phyloP scores from a whole-genome alignment of 305 asterid species.

The Nicotiana rustica region DNA sequence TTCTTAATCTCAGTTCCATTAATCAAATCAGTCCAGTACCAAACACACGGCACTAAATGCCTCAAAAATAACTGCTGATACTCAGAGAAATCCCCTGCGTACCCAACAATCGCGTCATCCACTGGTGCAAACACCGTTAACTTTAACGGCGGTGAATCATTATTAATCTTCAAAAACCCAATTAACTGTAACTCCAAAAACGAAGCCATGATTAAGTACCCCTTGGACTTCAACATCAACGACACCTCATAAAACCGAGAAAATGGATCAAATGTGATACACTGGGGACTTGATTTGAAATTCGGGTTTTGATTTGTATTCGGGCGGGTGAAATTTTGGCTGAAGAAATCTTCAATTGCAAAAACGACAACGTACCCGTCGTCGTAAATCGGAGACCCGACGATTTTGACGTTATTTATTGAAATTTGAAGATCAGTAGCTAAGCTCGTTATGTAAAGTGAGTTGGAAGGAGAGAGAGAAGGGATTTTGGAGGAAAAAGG shows the following conservation, averaged over 20 bases:
- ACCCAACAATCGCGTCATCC: conserved; percentile 57
- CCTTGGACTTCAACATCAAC: conserved; percentile 62
- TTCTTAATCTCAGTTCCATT: conserved; percentile 56
- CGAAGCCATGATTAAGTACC: conserved; percentile 68
- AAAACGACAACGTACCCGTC: conserved; percentile 68
- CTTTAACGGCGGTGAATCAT: conserved; percentile 34
- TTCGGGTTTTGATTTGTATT: too few species aligned
- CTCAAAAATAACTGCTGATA: conserved; percentile 62
- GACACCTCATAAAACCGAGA: conserved; percentile 60
- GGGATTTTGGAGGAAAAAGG: conserved; percentile 66
- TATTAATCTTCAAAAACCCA: conserved; percentile 48
- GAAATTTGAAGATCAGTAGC: conserved; percentile 41
- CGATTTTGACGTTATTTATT: conserved; percentile 57
- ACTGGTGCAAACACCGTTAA: conserved; percentile 75
- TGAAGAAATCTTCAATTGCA: conserved; percentile 62
- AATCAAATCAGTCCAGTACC: conserved; percentile 59
- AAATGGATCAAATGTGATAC: conserved; percentile 48
- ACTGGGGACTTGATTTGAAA: conserved; percentile 35
- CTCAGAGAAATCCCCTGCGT: conserved; percentile 54
- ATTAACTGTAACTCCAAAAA: conserved; percentile 76
- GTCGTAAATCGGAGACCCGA: conserved; percentile 61
- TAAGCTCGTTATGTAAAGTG: conserved; percentile 55
- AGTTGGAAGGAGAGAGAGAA: conserved; percentile 56
- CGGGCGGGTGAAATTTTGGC: conserved; percentile 46
- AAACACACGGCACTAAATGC: conserved; percentile 71